Conservation (phyloP, 768 basidiomycete genomes). For the Psilocybe cubensis region DNA sequence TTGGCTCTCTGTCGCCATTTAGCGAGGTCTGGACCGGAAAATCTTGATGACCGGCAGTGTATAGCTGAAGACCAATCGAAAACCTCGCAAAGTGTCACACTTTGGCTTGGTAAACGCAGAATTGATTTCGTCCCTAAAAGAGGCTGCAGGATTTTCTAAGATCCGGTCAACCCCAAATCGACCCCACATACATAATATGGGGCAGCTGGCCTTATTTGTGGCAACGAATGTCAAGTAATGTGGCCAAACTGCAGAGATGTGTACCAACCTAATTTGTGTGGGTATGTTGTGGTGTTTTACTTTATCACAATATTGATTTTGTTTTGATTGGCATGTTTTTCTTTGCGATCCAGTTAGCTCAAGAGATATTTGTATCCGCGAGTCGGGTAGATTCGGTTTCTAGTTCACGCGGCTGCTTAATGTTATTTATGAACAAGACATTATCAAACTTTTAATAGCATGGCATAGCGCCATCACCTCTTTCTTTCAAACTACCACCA, state of each 20-base stretch:
- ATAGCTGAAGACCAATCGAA: neutral
- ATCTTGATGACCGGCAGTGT: neutral
- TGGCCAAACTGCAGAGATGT: too few species aligned
- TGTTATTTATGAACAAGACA: constrained; percentile 23
- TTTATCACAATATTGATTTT: too few species aligned
- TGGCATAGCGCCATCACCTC: constrained; percentile 26
- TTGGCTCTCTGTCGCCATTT: too few species aligned
- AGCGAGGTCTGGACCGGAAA: neutral
- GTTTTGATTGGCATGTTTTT: neutral
- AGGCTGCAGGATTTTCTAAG: neutral
- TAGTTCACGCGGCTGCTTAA: constrained; percentile 15
- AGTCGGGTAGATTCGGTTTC: constrained; percentile 43
- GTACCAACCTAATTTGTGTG: too few species aligned
- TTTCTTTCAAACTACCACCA: constrained; percentile 41
- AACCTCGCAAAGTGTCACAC: neutral
- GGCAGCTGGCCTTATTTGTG: too few species aligned
- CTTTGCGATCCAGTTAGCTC: neutral
- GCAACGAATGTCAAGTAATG: neutral
- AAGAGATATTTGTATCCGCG: constrained; percentile 4
- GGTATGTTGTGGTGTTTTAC: too few species aligned
- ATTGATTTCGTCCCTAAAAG: neutral
- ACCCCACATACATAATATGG: neutral
- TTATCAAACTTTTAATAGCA: constrained; percentile 15
- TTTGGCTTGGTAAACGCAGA: neutral
- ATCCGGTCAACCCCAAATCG: neutral